Conservation (phyloP, 2,329 filamentous ascomycete genomes). For the Colletotrichum godetiae region DNA sequence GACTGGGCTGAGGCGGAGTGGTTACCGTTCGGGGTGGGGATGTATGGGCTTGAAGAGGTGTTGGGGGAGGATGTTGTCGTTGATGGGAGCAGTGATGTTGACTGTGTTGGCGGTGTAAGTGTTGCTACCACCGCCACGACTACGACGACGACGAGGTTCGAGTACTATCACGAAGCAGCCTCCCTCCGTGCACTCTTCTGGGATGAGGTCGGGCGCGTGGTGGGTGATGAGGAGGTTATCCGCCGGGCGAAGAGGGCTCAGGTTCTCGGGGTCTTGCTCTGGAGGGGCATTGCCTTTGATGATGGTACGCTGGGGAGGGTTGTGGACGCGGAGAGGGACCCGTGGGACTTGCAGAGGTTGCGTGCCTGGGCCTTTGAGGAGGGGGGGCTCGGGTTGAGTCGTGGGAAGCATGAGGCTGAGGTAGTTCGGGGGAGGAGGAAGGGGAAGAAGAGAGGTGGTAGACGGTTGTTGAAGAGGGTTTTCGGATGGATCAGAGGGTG, state of each 20-base stretch:
- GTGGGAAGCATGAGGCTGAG: neutral
- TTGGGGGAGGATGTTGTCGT: constrained; percentile 56
- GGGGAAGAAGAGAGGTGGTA: neutral
- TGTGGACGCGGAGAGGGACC: constrained; percentile 62
- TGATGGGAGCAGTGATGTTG: neutral
- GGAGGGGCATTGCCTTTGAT: constrained; percentile 74
- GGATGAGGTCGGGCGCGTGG: constrained; percentile 51
- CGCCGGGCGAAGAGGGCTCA: constrained; percentile 55
- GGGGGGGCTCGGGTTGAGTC: neutral
- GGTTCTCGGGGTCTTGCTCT: constrained; percentile 67
- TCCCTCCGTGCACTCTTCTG: constrained; percentile 63
- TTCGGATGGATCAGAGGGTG: neutral
- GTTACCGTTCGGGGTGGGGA: constrained; percentile 67
- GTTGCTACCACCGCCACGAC: neutral
- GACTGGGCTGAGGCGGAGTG: constrained; percentile 75
- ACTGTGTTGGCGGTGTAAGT: constrained; percentile 41
- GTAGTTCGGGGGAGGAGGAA: neutral
- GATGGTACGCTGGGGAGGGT: constrained; percentile 68
- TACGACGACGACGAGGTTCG: constrained; percentile 45
- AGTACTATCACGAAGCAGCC: constrained; percentile 57
- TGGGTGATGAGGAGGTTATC: constrained; percentile 38
- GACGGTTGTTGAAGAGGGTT: neutral
- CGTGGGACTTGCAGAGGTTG: constrained; percentile 64
- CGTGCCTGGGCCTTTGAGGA: constrained; percentile 40
- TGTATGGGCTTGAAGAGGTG: constrained; percentile 72